Base-by-base conservation (phyloP, 768 basidiomycete genomes). In the Leccinum rimulosum region DNA sequence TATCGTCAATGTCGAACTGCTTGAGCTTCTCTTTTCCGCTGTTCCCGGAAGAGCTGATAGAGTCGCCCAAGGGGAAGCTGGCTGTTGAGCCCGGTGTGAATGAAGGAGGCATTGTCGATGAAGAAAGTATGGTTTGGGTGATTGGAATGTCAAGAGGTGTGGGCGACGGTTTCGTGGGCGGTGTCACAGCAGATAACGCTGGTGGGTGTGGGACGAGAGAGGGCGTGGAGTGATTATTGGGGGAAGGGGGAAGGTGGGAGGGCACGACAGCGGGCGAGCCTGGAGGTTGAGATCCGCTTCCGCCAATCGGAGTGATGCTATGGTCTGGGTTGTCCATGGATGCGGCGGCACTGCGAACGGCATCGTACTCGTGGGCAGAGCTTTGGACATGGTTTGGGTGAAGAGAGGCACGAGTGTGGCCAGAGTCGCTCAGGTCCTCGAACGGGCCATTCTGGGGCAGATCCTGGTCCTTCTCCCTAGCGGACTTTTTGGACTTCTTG, bases 1-100 rank as follows among this genome's bases (percentile, higher is more conserved):
- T 97, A 74, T 98, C 95, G 75, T 98, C 96, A 58, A 98, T 86
- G 74, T 99, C 97, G 66, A 98, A 80, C 50, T 84, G 85, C 70
- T 82, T 86, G 59, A 79, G 77, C 74, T 81, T 87, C 56, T 83
- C 84, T 73, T 84, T 87, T 54, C 71, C 79, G 50, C 71, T 69
- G 30, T 69, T 69, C 33, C 77, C 79, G n/a, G 68, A 45, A 58
- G 73, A 61, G 60, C 68, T 64, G 28, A 72, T 55, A 5, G 80
- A 58, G 38, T 81, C 78, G 17, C 68, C 73, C 45, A 73, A 64
- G 0, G 73, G 72, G 61, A 77, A 76, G 52, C 73, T 77, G 25
- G 74, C 63, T 38, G 75, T 73, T 31, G 84, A 85, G 31, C 80
- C 82, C 19, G 85, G 82, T 36, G 77, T 82, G 63, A 82, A 80